These are phyloP conservation scores for Ganoderma lucidum DNA, from an alignment of 1,284 basidiomycete species.

Conservation along the genomic window DNA sequence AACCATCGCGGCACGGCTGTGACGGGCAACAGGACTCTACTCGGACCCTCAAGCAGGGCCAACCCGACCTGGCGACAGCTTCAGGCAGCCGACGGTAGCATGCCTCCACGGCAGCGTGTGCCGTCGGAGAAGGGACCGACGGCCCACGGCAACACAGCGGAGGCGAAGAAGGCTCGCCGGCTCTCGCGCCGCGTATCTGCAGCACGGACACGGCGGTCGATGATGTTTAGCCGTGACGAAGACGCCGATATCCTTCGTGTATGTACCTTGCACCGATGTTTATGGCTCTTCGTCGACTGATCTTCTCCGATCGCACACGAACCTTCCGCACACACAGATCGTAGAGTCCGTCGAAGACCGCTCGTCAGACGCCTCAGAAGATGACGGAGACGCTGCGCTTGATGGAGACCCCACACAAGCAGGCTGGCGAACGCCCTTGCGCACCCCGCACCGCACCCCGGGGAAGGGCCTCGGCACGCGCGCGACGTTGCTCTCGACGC, in stretches of 20 bases:
- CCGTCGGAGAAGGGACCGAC: neutral
- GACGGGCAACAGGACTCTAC: neutral
- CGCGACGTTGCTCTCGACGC: conserved; percentile 33
- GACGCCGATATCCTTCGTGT: conserved; percentile 37
- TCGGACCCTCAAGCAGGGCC: neutral
- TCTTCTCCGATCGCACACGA: neutral
- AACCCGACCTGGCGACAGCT: conserved; percentile 5
- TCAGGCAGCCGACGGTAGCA: conserved; percentile 5
- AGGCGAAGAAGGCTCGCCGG: conserved; percentile 17
- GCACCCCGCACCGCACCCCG: conserved; percentile 16
- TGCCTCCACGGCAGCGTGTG: neutral
- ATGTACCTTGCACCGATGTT: conserved; percentile 7
- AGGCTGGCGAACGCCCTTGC: neutral
- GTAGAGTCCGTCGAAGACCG: conserved; percentile 32
- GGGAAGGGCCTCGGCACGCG: conserved; percentile 26
- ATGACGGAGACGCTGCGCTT: conserved; percentile 1
- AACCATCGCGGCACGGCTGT: neutral
- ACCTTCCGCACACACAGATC: conserved; percentile 25
- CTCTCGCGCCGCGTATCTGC: conserved; percentile 31
- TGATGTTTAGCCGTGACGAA: conserved; percentile 29
- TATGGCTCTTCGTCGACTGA: neutral
- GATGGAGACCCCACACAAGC: neutral
- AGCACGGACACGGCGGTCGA: conserved; percentile 35
- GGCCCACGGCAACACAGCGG: neutral
- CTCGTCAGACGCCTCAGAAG: conserved; percentile 28